These are phyloP conservation scores for Boletus speciosus DNA, from an alignment of 768 basidiomycete genomes.

Conservation along the genomic window DNA sequence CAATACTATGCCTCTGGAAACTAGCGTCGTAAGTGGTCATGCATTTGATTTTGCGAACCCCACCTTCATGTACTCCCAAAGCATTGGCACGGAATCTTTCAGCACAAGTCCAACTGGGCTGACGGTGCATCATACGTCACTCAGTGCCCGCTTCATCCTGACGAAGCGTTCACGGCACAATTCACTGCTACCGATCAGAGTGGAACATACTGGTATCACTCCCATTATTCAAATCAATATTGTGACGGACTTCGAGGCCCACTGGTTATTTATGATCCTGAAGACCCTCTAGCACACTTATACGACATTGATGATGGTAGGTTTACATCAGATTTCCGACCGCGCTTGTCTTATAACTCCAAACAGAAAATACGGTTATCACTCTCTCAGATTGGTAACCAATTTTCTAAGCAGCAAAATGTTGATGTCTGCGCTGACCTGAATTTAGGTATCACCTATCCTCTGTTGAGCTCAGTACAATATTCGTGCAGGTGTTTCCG, in stretches of 20 bases:
- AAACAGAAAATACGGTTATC: slow-evolving; percentile 40
- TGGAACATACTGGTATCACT: slow-evolving; percentile 52
- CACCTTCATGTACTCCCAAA: slow-evolving; percentile 18
- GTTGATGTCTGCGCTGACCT: slow-evolving; percentile 3
- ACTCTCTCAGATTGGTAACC: slow-evolving; percentile 48
- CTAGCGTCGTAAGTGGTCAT: slow-evolving; percentile 34
- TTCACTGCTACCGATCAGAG: slow-evolving; percentile 33
- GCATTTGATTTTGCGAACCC: not conserved
- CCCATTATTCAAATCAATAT: slow-evolving; percentile 36
- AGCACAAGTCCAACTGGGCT: slow-evolving; percentile 28
- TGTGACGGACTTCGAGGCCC: slow-evolving; percentile 44
- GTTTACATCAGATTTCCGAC: not conserved
- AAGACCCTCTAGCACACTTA: slow-evolving; percentile 37
- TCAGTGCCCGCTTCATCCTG: slow-evolving; percentile 41
- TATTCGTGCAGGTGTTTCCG: slow-evolving; percentile 13
- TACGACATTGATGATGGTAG: slow-evolving; percentile 49
- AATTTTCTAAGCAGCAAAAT: not conserved
- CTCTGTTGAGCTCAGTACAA: slow-evolving; percentile 13
- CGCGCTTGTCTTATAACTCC: not conserved
- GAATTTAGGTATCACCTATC: slow-evolving; percentile 36
- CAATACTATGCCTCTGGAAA: slow-evolving; percentile 43
- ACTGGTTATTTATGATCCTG: slow-evolving; percentile 44
- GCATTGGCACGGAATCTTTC: slow-evolving; percentile 34
- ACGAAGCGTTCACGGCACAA: slow-evolving; percentile 34
- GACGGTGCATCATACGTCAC: slow-evolving; percentile 39